These are phyloP conservation scores for Lantana camara DNA, from an alignment of 257 asterid species.

Conservation along the genomic window DNA sequence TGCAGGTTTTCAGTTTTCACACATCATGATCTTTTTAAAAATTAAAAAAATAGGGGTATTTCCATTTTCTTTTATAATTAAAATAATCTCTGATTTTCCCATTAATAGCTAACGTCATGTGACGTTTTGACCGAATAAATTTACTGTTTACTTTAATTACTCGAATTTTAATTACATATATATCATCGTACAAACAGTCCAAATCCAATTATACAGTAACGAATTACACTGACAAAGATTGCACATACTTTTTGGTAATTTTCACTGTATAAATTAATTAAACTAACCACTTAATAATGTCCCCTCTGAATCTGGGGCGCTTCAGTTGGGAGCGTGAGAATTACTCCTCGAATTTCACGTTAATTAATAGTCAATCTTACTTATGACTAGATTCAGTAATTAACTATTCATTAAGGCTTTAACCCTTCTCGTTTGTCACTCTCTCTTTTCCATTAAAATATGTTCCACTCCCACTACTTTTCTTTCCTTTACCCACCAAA, in stretches of 20 bases:
- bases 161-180: neutral
- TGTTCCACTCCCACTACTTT: neutral
- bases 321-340: slow-evolving; percentile 16
- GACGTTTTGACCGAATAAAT: slow-evolving; percentile 17
- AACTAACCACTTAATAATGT: slow-evolving; percentile 26
- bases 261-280: neutral
- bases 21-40: neutral
- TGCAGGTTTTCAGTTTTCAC: neutral
- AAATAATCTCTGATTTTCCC: no score
- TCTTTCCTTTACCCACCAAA: slow-evolving; percentile 1
- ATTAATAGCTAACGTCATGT: slow-evolving; percentile 7
- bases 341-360: slow-evolving; percentile 12
- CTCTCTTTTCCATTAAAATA: neutral
- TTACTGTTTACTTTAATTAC: neutral
- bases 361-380: slow-evolving; percentile 26
- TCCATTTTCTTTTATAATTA: no score
- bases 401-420: neutral
- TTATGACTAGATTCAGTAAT: slow-evolving; percentile 19
- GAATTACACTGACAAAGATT: slow-evolving; percentile 18
- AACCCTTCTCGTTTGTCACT: slow-evolving; percentile 8
- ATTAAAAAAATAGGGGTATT: neutral
- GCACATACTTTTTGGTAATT: slow-evolving; percentile 4
- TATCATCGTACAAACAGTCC: neutral
- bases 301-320: slow-evolving; percentile 28
- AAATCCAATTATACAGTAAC: neutral